These are phyloP conservation scores for Colletotrichum chlorophyti DNA, from an alignment of 2,329 filamentous ascomycete genomes.

Conservation along the genomic window DNA sequence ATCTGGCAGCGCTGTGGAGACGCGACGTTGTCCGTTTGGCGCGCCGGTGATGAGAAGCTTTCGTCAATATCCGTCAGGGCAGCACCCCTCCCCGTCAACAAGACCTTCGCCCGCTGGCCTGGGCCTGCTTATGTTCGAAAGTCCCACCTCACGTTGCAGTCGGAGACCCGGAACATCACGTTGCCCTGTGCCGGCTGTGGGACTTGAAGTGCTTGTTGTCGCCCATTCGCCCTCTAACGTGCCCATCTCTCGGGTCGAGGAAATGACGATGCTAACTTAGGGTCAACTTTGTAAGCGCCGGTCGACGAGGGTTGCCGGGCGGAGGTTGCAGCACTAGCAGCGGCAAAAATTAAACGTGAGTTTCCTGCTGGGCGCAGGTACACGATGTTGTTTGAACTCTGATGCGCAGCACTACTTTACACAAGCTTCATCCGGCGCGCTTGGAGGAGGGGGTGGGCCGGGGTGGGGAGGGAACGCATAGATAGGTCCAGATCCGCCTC, in stretches of 20 bases:
- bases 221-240: not conserved
- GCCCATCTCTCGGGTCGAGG: slow-evolving; percentile 21
- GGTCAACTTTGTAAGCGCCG: slow-evolving; percentile 23
- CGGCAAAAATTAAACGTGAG: slow-evolving; percentile 12
- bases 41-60: slow-evolving; percentile 25
- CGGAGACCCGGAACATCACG: slow-evolving; percentile 20
- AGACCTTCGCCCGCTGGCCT: slow-evolving; percentile 14
- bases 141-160: slow-evolving; percentile 25
- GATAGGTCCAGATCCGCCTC: not conserved
- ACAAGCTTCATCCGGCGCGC: slow-evolving; percentile 9
- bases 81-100: not conserved
- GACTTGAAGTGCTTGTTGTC: slow-evolving; percentile 15
- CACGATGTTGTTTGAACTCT: not conserved
- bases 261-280: slow-evolving; percentile 29
- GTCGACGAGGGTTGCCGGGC: slow-evolving; percentile 20
- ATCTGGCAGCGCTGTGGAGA: slow-evolving; percentile 6
- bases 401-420: not conserved
- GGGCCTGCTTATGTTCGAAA: slow-evolving; percentile 12
- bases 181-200: slow-evolving; percentile 18
- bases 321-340: slow-evolving; percentile 23
- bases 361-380: slow-evolving; percentile 7
- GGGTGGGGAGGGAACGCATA: not conserved
- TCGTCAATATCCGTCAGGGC: slow-evolving; percentile 23
- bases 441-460: not conserved
- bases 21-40: slow-evolving; percentile 2